Base-by-base conservation (phyloP, 208 protist genomes). In the Leishmania tropica region DNA sequence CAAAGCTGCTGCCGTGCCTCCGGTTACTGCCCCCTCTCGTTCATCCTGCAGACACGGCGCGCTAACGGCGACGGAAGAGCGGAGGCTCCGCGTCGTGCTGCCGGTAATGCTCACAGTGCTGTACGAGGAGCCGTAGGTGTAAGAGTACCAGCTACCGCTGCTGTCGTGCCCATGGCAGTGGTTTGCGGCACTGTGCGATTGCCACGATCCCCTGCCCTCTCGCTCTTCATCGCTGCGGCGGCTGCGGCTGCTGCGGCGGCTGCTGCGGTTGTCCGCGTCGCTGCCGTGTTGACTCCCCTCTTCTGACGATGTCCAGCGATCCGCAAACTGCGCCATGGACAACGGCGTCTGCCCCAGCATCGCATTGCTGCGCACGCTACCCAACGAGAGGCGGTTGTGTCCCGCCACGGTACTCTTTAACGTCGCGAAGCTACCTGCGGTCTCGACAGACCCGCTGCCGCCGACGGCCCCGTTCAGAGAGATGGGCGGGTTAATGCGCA, bases 91-190 rank as follows among this genome's bases (percentile, higher is more conserved):
- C 10, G 7, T 10, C 37, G 31, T 58, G 53, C 56, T 48, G 53
- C 40, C 56, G 24, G 31, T 65, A 58, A 4, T 17, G 31, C 42
- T 37, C 10, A 8, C 28, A 64, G 60, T 71, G 65, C 40, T 85
- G 62, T n/a, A 78, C 48, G 84, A 80, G 81, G 81, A 85, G 65
- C 70, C 80, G 65, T 85, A 85, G 60, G 11, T 72, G 75, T 83
- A 80, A 2, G 78, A 81, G 67, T 60, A 76, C 35, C 4, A 78
- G 31, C 51, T 74, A 13, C 73, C 35, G 2, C 73, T 47, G 53
- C 28, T 21, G 15, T 24, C 40, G 73, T 19, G 35, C 31, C 4
- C 51, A 28, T 47, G n/a, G 28, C 40, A 35, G 35, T 1, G 17
- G 42, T 15, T 37, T 28, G 47, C 11, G 31, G 1, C 73, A 28